Evolutionary conservation across 2,329 filamentous ascomycete genomes (phyloP).

Genomic region (Ophiocordyceps australis): DNA sequence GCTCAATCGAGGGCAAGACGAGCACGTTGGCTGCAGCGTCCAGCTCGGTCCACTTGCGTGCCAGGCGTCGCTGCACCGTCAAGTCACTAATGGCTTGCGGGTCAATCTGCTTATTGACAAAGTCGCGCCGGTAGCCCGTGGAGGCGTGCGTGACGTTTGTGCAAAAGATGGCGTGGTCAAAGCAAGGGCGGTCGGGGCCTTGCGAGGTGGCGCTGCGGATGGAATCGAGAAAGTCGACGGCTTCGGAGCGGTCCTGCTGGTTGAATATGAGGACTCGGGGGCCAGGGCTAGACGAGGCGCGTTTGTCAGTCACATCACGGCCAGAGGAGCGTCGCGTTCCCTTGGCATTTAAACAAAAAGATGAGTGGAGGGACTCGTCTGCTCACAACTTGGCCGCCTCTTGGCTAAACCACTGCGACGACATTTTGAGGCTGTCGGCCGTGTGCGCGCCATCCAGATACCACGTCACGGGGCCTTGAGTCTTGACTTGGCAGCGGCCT

Average conservation of each 20-base stretch:
- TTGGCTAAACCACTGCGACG: constrained; percentile 62
- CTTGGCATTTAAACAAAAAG: too few species aligned
- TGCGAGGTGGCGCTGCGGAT: constrained; percentile 19
- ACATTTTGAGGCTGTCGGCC: constrained; percentile 68
- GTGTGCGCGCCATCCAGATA: constrained; percentile 91
- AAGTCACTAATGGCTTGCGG: constrained; percentile 30
- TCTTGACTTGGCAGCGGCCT: constrained; percentile 54
- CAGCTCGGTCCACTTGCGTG: constrained; percentile 27
- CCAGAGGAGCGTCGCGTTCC: too few species aligned
- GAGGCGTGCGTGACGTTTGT: constrained; percentile 47
- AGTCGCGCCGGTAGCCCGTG: constrained; percentile 35
- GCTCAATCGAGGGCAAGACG: constrained; percentile 33
- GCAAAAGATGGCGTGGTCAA: constrained; percentile 67
- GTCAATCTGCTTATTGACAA: constrained; percentile 35
- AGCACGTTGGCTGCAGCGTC: constrained; percentile 26
- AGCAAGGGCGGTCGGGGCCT: constrained; percentile 18
- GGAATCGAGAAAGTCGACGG: constrained; percentile 31
- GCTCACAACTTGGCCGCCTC: constrained; percentile 19
- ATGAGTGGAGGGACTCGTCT: too few species aligned
- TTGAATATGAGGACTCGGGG: constrained; percentile 65
- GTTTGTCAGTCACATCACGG: background rate
- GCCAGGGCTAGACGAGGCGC: constrained; percentile 10
- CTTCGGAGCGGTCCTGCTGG: constrained; percentile 45
- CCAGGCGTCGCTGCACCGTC: constrained; percentile 32
- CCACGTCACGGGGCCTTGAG: constrained; percentile 47